Evolutionary conservation across 2,329 filamentous ascomycete genomes (phyloP), one percentile per base, ranked within the genome.

Genomic region (Colletotrichum sp.): DNA sequence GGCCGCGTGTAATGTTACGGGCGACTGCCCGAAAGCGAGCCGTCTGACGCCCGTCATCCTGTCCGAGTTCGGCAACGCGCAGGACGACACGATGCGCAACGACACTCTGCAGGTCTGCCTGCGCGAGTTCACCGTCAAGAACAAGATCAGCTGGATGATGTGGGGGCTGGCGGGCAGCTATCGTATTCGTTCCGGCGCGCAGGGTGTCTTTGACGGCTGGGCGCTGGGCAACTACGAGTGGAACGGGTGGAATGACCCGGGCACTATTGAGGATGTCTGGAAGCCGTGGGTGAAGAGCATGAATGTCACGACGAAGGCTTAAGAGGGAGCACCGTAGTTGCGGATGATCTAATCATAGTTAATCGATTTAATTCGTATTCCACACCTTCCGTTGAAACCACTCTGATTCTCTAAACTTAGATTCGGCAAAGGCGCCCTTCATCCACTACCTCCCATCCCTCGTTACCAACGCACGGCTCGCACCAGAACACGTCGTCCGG

Each of bases 111-210:
- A 87, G 80, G 85, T 84, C 66, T 90, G 88, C 78, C 79, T 89
- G 69, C 81, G 82, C 36, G 84, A 85, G 18, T 90, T 84, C 80
- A 88, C 88, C 18, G 79, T 84, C 71, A 82, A 84, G 78, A 82
- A 90, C 75, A 78, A 82, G 28, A 82, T 90, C 32, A 87, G 88
- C 39, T 87, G 88, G 88, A 84, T 88, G 82, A 82, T 87, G 83
- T 90, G 88, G 85, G 88, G 87, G 39, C 70, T 92, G n/a, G 83
- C 82, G 1, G 87, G 87, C 1, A 88, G 86, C 77, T 90, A 90
- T 79, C 89, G 90, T 77, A 85, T 88, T 65, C 81, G 88, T 1
- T 76, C 81, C 4, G 87, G 88, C 1, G 82, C 67, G 1, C 87
- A 88, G 77, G 88, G 90, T 5, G 80, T 89, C 8, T 79, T 81